phyloP scores from a whole-genome alignment of 1,284 basidiomycete genomes.

The Microbotryum violaceum region DNA sequence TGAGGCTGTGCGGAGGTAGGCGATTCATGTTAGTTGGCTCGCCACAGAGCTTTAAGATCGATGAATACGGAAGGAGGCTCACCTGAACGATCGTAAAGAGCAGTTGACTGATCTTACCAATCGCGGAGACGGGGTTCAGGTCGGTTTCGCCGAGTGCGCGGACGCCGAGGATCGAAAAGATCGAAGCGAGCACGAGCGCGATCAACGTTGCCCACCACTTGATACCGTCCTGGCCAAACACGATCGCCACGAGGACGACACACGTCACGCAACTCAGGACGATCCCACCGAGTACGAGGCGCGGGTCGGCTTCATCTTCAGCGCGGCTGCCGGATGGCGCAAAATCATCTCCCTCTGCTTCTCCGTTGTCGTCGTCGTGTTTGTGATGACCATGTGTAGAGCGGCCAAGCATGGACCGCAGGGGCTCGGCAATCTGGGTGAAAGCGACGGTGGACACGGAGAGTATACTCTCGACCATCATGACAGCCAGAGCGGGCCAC shows the following conservation, averaged over 20 bases:
- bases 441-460: slow-evolving; percentile 66
- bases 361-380: slow-evolving; percentile 24
- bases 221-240: slow-evolving; percentile 84
- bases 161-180: slow-evolving; percentile 81
- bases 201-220: slow-evolving; percentile 87
- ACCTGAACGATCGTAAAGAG: slow-evolving; percentile 91
- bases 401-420: background rate
- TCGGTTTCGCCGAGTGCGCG: slow-evolving; percentile 88
- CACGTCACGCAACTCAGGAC: slow-evolving; percentile 58
- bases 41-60: background rate
- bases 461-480: slow-evolving; percentile 79
- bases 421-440: slow-evolving; percentile 44
- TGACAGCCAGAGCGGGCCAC: slow-evolving; percentile 89
- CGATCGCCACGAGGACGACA: slow-evolving; percentile 69
- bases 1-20: slow-evolving; percentile 53
- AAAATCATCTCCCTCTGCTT: slow-evolving; percentile 37
- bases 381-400: slow-evolving; percentile 8
- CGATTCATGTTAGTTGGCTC: background rate
- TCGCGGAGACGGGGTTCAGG: slow-evolving; percentile 75
- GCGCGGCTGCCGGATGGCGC: slow-evolving; percentile 23
- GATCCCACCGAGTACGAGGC: slow-evolving; percentile 70
- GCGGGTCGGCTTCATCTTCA: slow-evolving; percentile 65
- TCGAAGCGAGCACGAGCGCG: slow-evolving; percentile 71
- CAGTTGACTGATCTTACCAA: slow-evolving; percentile 90
- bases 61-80: slow-evolving; percentile 42